phyloP scores from a whole-genome alignment of 179 eudicot species.

The Pouteria campechiana region DNA sequence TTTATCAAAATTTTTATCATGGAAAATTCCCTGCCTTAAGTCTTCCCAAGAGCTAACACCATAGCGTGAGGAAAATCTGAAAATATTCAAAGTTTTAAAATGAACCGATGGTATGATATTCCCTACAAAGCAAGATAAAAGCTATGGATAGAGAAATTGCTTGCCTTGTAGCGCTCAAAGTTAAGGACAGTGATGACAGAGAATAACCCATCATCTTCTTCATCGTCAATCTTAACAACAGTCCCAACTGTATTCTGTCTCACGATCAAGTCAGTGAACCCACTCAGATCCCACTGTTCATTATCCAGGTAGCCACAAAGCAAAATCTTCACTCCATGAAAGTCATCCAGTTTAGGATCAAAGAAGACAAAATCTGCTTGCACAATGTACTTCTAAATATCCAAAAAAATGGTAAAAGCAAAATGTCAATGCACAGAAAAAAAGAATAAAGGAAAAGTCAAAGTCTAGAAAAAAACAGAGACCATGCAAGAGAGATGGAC shows the following conservation, averaged over 20 bases:
- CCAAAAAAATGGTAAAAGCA: too few relatives aligned
- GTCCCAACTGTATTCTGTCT: slow-evolving; percentile 87
- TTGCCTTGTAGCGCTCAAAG: slow-evolving; percentile 71
- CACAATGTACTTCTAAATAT: too few relatives aligned
- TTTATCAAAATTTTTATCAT: too few relatives aligned
- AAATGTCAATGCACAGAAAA: too few relatives aligned
- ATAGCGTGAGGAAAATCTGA: too few relatives aligned
- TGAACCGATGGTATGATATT: not conserved
- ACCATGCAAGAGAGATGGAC: too few relatives aligned
- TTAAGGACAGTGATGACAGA: slow-evolving; percentile 62
- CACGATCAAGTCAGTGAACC: slow-evolving; percentile 74
- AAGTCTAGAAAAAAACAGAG: too few relatives aligned
- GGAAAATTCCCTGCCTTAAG: too few relatives aligned
- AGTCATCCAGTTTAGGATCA: slow-evolving; percentile 79
- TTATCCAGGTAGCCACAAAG: slow-evolving; percentile 64
- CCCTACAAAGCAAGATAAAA: not conserved
- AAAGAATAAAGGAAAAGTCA: too few relatives aligned
- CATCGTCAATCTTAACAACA: slow-evolving; percentile 69
- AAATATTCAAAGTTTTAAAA: not conserved
- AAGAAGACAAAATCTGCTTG: too few relatives aligned
- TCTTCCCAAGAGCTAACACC: too few relatives aligned
- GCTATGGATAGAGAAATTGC: not conserved
- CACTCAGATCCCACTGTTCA: slow-evolving; percentile 75
- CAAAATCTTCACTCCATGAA: slow-evolving; percentile 80
- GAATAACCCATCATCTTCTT: slow-evolving; percentile 76